These are phyloP conservation scores for Populus alba DNA, from an alignment of 345 rosid species.

Conservation along the genomic window DNA sequence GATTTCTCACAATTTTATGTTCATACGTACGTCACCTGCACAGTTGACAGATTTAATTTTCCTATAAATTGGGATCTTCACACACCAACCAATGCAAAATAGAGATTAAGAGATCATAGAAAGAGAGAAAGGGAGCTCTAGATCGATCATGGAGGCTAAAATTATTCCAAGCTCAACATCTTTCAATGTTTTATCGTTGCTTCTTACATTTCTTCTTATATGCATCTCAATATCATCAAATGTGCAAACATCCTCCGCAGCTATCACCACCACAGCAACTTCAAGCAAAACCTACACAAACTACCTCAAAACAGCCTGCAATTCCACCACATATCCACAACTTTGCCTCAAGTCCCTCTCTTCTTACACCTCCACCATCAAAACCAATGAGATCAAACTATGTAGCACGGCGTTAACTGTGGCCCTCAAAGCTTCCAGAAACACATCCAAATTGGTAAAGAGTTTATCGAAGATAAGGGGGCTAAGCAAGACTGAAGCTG, in stretches of 20 bases:
- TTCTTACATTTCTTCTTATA: slow-evolving; percentile 19
- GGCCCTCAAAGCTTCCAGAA: slow-evolving; percentile 37
- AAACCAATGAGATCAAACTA: slow-evolving; percentile 53
- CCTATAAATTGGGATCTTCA: not conserved
- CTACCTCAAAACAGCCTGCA: slow-evolving; percentile 53
- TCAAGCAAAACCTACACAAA: slow-evolving; percentile 30
- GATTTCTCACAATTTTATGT: too few species aligned
- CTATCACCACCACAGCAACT: slow-evolving; percentile 24
- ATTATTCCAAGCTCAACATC: not conserved
- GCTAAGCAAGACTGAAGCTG: slow-evolving; percentile 35
- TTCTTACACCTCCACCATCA: slow-evolving; percentile 42
- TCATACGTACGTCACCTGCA: too few species aligned
- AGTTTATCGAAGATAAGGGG: slow-evolving; percentile 28
- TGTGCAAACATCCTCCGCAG: slow-evolving; percentile 16
- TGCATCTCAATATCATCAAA: slow-evolving; percentile 12
- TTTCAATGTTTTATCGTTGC: not conserved
- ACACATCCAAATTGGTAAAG: slow-evolving; percentile 25
- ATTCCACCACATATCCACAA: slow-evolving; percentile 47
- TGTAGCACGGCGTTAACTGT: slow-evolving; percentile 46
- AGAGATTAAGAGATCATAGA: too few species aligned
- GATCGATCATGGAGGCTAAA: not conserved
- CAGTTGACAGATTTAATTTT: too few species aligned
- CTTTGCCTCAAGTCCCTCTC: slow-evolving; percentile 58
- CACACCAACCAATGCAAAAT: not conserved
- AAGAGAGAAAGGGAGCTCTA: too few species aligned